phyloP scores from a whole-genome alignment of 805 yeast genomes.

The Schwanniomyces polymorphus region DNA sequence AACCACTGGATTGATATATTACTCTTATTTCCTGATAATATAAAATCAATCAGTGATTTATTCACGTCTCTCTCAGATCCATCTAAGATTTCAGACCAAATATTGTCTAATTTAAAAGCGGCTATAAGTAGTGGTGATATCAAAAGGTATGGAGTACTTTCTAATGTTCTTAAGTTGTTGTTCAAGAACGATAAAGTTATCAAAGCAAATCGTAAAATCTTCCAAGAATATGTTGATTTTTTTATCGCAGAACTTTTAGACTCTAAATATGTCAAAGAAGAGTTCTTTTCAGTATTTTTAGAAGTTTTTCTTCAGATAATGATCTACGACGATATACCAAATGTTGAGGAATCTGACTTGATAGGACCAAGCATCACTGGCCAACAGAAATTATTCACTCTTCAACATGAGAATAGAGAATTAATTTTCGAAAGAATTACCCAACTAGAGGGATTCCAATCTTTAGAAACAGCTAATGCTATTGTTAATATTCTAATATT shows the following conservation, averaged over 20 bases:
- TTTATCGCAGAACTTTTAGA: conserved; percentile 25
- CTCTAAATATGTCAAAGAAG: conserved; percentile 24
- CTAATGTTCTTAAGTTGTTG: conserved; percentile 11
- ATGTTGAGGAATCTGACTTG: conserved; percentile 29
- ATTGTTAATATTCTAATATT: conserved; percentile 56
- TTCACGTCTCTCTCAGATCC: conserved; percentile 7
- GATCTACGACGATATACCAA: conserved; percentile 52
- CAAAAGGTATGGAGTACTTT: conserved; percentile 8
- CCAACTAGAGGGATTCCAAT: conserved; percentile 36
- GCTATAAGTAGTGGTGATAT: conserved; percentile 8
- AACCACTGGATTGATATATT: conserved; percentile 19
- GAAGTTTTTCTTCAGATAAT: conserved; percentile 55
- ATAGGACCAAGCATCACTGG: conserved; percentile 7
- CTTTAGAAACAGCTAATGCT: conserved; percentile 49
- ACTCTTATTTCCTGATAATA: conserved; percentile 15
- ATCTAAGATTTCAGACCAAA: conserved; percentile 6
- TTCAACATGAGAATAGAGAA: conserved; percentile 18
- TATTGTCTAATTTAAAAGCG: conserved; percentile 12
- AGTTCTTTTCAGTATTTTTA: conserved; percentile 63
- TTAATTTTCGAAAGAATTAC: conserved; percentile 46
- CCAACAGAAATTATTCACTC: conserved; percentile 11
- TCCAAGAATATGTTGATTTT: conserved; percentile 34
- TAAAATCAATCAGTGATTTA: conserved; percentile 20
- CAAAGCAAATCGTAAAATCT: conserved; percentile 7
- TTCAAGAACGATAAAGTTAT: conserved; percentile 12